Base-by-base conservation (phyloP, 768 basidiomycete species). In the Leccinum barrowsii region DNA sequence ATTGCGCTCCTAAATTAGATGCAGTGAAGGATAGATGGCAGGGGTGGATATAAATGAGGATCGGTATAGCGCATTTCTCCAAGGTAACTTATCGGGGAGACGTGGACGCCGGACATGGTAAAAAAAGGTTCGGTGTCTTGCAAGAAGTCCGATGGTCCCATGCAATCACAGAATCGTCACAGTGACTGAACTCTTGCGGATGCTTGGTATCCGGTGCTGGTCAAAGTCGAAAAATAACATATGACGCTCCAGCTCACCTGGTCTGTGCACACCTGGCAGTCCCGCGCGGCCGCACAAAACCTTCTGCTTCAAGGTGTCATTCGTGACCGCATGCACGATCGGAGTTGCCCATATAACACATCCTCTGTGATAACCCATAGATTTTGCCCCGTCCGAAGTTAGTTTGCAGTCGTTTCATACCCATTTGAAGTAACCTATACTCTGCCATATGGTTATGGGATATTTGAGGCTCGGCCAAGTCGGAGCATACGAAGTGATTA, bases 41-140 rank as follows among this genome's bases (percentile, higher is more conserved):
- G 10, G 13, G 2, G 26, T 22, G 10, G 50, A 54, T 56, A 47
- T 19, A 19, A 48, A 51, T 22, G 63, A 46, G 49, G n/a, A 15
- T 32, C 6, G 12, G 17, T 34, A 32, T 10, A n/a, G 24, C 3
- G 19, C 17, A 12, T 19, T 10, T 10, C 11, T 19, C 8, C 40
- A 42, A 19, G 42, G 42, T 2, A 12, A 44, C 42, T 19, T 12
- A 19, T 19, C 11, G 42, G 11, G 42, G n/a, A 21, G 19, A 44
- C 19, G 11, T 44, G 42, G 5, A 21, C 19, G 42, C 42, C 42
- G n/a, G 42, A 42, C 42, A n/a, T n/a, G n/a, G 8, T 10, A n/a
- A 42, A 42, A n/a, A 42, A 42, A 42, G n/a, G n/a, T 34, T 32
- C 50, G 55, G 63, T 32, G n/a, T 52, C 32, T 12, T 54, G 51